phyloP scores from a whole-genome alignment of 2,329 filamentous ascomycete genomes.

The Penicillium sp. region DNA sequence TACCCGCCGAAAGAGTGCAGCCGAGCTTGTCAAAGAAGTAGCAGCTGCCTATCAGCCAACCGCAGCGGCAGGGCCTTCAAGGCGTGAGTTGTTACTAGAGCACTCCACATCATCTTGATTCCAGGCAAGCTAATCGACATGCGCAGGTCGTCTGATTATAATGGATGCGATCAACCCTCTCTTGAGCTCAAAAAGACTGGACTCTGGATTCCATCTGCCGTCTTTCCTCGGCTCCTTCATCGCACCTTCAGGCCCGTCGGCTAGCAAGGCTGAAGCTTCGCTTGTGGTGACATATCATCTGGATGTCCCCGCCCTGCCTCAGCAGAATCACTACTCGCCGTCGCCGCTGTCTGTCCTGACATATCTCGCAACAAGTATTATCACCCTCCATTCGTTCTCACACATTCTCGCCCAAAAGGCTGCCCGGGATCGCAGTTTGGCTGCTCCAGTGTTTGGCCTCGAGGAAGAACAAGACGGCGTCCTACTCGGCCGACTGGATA shows the following conservation, averaged over 20 bases:
- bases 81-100: constrained; percentile 28
- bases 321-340: constrained; percentile 54
- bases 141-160: constrained; percentile 69
- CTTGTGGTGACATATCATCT: constrained; percentile 80
- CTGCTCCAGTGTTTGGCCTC: constrained; percentile 77
- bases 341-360: constrained; percentile 70
- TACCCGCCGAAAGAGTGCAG: constrained; percentile 61
- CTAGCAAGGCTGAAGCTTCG: constrained; percentile 55
- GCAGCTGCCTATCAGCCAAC: constrained; percentile 38
- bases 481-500: constrained; percentile 63
- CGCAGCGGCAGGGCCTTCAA: constrained; percentile 23
- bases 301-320: constrained; percentile 66
- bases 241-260: constrained; percentile 50
- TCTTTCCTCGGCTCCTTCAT: constrained; percentile 71
- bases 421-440: constrained; percentile 74
- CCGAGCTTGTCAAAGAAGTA: constrained; percentile 63
- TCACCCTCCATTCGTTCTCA: constrained; percentile 70
- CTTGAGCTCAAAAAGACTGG: constrained; percentile 38
- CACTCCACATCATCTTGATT: not conserved
- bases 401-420: constrained; percentile 74
- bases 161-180: constrained; percentile 79
- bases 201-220: constrained; percentile 60
- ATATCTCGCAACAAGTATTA: constrained; percentile 86
- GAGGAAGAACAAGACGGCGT: constrained; percentile 77
- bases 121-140: constrained; percentile 1